phyloP scores from a whole-genome alignment of 164 flowering plant genomes.

The Stephania cephalantha region DNA sequence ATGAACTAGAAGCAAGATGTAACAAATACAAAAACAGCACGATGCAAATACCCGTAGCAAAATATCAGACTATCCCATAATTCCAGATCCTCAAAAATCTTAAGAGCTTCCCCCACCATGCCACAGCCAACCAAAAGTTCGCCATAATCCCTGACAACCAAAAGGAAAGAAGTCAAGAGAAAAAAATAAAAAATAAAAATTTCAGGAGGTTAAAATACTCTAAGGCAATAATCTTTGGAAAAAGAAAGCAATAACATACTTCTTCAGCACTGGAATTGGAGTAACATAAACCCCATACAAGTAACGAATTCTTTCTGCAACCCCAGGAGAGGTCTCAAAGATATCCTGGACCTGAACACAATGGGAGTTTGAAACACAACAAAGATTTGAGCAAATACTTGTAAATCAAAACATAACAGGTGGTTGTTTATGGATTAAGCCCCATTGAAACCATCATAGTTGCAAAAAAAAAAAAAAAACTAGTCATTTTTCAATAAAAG shows the following conservation, averaged over 20 bases:
- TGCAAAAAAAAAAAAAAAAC: background rate
- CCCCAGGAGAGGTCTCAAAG: slow-evolving; percentile 42
- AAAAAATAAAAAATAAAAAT: background rate
- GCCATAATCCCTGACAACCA: slow-evolving; percentile 62
- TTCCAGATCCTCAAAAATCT: slow-evolving; percentile 76
- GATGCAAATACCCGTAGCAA: slow-evolving; percentile 56
- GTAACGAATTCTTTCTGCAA: slow-evolving; percentile 47
- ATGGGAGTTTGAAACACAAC: background rate
- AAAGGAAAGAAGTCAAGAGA: background rate
- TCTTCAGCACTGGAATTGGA: slow-evolving; percentile 65
- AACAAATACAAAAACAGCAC: background rate
- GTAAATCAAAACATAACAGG: background rate
- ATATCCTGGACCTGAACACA: slow-evolving; percentile 55
- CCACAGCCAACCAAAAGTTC: slow-evolving; percentile 78
- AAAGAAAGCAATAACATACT: slow-evolving; percentile 34
- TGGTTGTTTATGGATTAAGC: background rate
- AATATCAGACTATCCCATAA: slow-evolving; percentile 93
- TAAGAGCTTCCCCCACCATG: slow-evolving; percentile 82
- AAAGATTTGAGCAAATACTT: background rate
- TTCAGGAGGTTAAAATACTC: background rate
- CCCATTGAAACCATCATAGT: background rate
- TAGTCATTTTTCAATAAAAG: background rate
- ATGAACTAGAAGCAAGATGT: background rate
- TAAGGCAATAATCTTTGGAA: background rate
- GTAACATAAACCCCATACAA: slow-evolving; percentile 58